Percentiles rank a stretch among this genome's conserved stretches.
phyloP scores from a whole-genome alignment of 2,329 filamentous ascomycete species.

The Aspergillus sp. region DNA sequence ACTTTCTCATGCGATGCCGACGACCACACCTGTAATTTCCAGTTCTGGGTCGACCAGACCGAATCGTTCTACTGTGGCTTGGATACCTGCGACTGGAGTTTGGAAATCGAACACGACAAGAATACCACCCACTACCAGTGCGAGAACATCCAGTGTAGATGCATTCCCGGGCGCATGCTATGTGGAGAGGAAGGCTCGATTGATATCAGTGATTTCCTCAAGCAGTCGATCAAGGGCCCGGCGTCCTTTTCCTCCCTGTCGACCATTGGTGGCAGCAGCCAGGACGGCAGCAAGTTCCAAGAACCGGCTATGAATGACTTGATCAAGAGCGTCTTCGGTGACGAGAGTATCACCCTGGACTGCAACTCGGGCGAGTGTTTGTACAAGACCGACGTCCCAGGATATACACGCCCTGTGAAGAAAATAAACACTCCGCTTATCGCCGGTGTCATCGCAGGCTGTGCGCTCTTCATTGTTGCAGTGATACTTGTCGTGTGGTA shows the following conservation, averaged over 20 bases:
- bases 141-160: conserved; percentile 74
- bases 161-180: conserved; percentile 83
- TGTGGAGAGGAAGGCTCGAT: conserved; percentile 87
- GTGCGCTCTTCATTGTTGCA: conserved; percentile 78
- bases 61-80: conserved; percentile 97
- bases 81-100: conserved; percentile 65
- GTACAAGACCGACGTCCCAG: conserved; percentile 84
- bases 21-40: conserved; percentile 76
- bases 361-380: conserved; percentile 87
- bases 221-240: conserved; percentile 73
- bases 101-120: conserved; percentile 56
- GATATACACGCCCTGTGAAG: conserved; percentile 79
- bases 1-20: conserved; percentile 84
- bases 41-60: conserved; percentile 91
- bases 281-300: conserved; percentile 70
- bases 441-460: conserved; percentile 80
- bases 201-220: conserved; percentile 82
- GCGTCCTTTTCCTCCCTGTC: conserved; percentile 67
- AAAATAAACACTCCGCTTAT: conserved; percentile 96
- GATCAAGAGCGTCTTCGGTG: conserved; percentile 81
- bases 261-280: conserved; percentile 47
- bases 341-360: conserved; percentile 73
- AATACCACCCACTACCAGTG: conserved; percentile 84
- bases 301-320: conserved; percentile 89
- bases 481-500: conserved; percentile 81